These are phyloP conservation scores for Cladophialophora bantiana DNA, from an alignment of 2,329 filamentous ascomycete species.

Conservation along the genomic window DNA sequence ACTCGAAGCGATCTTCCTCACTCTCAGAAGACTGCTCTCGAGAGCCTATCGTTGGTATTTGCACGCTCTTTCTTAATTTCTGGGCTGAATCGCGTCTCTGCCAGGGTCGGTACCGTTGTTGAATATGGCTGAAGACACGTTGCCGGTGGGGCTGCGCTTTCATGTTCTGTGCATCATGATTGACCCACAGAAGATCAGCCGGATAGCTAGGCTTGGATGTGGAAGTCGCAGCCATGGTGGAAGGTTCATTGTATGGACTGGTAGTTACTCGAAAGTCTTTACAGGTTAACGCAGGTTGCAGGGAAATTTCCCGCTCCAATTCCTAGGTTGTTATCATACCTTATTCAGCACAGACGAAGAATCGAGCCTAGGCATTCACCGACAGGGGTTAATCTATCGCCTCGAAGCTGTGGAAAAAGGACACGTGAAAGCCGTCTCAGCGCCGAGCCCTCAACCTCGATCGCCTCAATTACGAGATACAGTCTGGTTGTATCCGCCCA, in stretches of 20 bases:
- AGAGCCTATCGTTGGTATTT: not conserved
- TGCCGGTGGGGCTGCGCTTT: slow-evolving; percentile 19
- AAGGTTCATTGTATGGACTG: slow-evolving; percentile 3
- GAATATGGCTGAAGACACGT: slow-evolving; percentile 18
- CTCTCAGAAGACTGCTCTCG: slow-evolving; percentile 8
- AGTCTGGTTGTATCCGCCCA: not conserved
- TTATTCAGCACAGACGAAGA: not conserved
- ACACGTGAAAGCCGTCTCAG: not conserved
- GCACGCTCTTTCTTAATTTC: slow-evolving; percentile 10
- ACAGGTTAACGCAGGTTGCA: not conserved
- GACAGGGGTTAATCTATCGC: not conserved
- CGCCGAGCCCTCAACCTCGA: not conserved
- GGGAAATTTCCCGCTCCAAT: not conserved
- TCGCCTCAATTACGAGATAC: not conserved
- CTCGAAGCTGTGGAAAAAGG: not conserved
- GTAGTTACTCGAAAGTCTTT: not conserved
- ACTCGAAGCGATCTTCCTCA: slow-evolving; percentile 13
- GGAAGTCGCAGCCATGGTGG: slow-evolving; percentile 7
- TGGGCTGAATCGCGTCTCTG: slow-evolving; percentile 8
- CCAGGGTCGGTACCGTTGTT: slow-evolving; percentile 19
- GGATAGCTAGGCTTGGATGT: slow-evolving; percentile 8
- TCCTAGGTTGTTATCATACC: not conserved
- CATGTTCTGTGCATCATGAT: slow-evolving; percentile 21
- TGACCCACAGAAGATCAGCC: slow-evolving; percentile 14
- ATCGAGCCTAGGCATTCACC: not conserved